Conservation (phyloP, 2,329 filamentous ascomycete species). For the Xylariaceae sp. region DNA sequence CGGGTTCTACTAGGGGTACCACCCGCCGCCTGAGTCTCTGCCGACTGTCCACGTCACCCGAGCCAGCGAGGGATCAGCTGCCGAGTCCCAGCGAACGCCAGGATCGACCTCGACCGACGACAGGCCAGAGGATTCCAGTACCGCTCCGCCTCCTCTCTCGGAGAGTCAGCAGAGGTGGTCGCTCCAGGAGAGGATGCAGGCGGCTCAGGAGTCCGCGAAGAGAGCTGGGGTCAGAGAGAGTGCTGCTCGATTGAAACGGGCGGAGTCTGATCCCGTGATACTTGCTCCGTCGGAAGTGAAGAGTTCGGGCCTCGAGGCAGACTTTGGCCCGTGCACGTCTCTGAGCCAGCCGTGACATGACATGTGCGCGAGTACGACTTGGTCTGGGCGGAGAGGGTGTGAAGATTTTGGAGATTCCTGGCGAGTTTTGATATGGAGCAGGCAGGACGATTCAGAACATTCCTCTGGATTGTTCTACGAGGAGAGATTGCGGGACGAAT, state of each 20-base stretch:
- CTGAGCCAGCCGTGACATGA: conserved; percentile 6
- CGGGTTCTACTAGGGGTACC: conserved; percentile 27
- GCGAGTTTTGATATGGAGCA: too few species aligned
- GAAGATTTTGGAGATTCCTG: too few species aligned
- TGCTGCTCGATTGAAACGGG: conserved; percentile 11
- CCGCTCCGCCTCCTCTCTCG: too few species aligned
- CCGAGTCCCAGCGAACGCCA: conserved; percentile 1
- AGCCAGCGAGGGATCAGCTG: conserved; percentile 6
- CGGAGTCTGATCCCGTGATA: conserved; percentile 16
- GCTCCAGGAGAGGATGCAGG: conserved; percentile 15
- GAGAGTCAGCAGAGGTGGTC: too few species aligned
- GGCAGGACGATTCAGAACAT: too few species aligned
- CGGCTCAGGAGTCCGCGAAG: conserved; percentile 19
- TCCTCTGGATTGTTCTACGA: too few species aligned
- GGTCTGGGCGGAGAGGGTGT: too few species aligned
- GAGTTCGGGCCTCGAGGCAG: conserved; percentile 10
- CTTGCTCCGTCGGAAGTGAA: not conserved
- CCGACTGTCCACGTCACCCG: conserved; percentile 10
- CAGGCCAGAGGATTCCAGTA: too few species aligned
- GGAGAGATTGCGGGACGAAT: too few species aligned
- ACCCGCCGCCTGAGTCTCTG: conserved; percentile 11
- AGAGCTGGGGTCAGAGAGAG: conserved; percentile 18
- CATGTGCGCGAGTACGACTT: too few species aligned
- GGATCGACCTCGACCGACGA: too few species aligned
- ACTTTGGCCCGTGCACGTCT: conserved; percentile 13